These are phyloP conservation scores for Pyrrhoderma lamaoense DNA, from an alignment of 1,284 basidiomycete species.

Conservation along the genomic window DNA sequence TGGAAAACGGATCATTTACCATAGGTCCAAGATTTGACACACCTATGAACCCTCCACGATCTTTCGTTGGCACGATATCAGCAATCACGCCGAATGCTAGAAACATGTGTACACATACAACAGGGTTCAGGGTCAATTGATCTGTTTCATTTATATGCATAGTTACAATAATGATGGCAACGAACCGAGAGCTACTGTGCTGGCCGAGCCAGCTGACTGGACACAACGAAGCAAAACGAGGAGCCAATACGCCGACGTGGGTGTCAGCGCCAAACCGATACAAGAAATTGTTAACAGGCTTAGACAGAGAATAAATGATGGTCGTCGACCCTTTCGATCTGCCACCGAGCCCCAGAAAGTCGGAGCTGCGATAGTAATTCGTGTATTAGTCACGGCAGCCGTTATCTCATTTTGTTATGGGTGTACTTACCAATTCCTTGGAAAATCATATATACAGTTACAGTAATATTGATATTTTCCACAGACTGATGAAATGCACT, in stretches of 20 bases:
- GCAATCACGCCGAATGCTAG: constrained; percentile 34
- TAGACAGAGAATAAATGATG: constrained; percentile 38
- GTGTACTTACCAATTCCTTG: constrained; percentile 55
- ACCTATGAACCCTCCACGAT: constrained; percentile 35
- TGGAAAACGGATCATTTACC: constrained; percentile 24
- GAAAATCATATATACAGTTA: constrained; percentile 73
- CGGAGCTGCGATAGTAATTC: constrained; percentile 35
- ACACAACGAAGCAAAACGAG: constrained; percentile 41
- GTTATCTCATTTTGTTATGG: too few relatives aligned
- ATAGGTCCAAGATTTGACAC: constrained; percentile 32
- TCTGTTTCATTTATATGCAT: neutral
- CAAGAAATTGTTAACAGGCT: constrained; percentile 33
- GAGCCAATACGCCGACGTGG: constrained; percentile 40
- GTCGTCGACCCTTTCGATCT: constrained; percentile 40
- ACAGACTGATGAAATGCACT: constrained; percentile 53
- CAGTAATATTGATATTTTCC: constrained; percentile 68
- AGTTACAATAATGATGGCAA: neutral
- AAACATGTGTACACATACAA: too few relatives aligned
- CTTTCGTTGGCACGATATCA: constrained; percentile 33
- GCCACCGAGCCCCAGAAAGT: constrained; percentile 53
- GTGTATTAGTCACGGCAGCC: too few relatives aligned
- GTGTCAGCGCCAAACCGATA: constrained; percentile 40
- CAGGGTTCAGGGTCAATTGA: neutral
- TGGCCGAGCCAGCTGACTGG: constrained; percentile 41
- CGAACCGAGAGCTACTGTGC: constrained; percentile 36